Evolutionary conservation across 2,329 filamentous ascomycete species (phyloP), one percentile per base, ranked within the genome.

Genomic region (Colletotrichum tropicicola): DNA sequence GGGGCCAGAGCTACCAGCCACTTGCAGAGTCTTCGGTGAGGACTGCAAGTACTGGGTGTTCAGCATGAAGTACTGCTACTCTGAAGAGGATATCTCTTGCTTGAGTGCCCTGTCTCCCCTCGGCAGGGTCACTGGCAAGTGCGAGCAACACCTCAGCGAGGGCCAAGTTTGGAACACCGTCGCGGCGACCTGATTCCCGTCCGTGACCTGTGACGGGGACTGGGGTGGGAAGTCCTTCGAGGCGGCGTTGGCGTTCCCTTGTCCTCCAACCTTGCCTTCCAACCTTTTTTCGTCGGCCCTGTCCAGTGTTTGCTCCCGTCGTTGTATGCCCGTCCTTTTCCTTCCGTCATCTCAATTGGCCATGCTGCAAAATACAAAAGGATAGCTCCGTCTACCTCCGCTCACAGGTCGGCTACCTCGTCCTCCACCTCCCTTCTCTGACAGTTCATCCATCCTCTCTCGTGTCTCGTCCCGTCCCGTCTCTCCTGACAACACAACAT

Each of bases 231-330:
- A 53, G 55, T 41, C 55, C 53, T 30, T 27, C 37, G 27, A 48
- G 60, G 48, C 60, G 60, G 48, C 64, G 61, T 71, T 68, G 60
- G 48, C 64, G 61, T 71, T 68, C 66, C 66, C 59, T 68, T 67
- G 60, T 67, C 62, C 67, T 47, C 59, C 44, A 43, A 51, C 44
- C 58, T 45, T 54, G 32, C 44, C 58, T 45, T 54, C 12, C 32
- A 35, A 35, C 32, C 32, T 35, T 66, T 58, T 52, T 55, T 39
- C 43, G 47, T 55, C 62, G 45, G 43, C 59, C 67, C 66, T 59
- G 48, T 55, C 49, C 54, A 32, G 59, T 64, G 48, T 65, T 55
- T 53, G 61, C 55, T 65, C 19, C 35, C 39, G 59, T 56, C 32
- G 45, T 63, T 53, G 47, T 55, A 59, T 25, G 48, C 48, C 43